Percentiles rank a stretch among this genome's conserved stretches.
Evolutionary conservation across 2,329 filamentous ascomycete species (phyloP).

Genomic region (Arthrobotrys conoides): DNA sequence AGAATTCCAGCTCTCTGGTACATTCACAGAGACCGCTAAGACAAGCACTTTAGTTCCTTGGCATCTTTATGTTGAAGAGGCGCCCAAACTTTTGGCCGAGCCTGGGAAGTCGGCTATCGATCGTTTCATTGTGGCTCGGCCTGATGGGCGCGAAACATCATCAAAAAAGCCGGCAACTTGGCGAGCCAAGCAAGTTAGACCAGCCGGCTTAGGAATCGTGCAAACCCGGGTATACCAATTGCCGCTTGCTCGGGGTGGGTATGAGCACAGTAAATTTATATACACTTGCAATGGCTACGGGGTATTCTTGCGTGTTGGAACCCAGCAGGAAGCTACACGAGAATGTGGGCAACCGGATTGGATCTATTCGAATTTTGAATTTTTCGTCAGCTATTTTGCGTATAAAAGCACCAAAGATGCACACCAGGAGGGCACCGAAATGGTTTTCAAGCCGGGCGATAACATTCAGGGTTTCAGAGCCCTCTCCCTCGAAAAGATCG

Average conservation of each 20-base stretch:
- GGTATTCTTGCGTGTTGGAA: constrained; percentile 24
- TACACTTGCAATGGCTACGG: constrained; percentile 12
- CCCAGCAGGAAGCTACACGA: constrained; percentile 9
- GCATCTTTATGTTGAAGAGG: constrained; percentile 29
- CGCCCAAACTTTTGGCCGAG: neutral
- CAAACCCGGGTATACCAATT: constrained; percentile 22
- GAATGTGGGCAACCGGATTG: constrained; percentile 20
- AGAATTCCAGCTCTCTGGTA: constrained; percentile 26
- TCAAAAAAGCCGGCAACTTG: neutral
- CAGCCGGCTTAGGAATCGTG: neutral
- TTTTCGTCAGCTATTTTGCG: constrained; percentile 22
- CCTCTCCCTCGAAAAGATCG: neutral
- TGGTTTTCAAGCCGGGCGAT: constrained; percentile 23
- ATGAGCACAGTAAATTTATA: constrained; percentile 19
- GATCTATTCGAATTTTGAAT: constrained; percentile 33
- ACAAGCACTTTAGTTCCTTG: constrained; percentile 27
- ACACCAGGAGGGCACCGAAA: constrained; percentile 23
- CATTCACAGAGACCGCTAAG: constrained; percentile 29
- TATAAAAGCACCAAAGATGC: constrained; percentile 4
- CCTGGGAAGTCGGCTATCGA: constrained; percentile 4
- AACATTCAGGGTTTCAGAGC: constrained; percentile 2
- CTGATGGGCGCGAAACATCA: constrained; percentile 14
- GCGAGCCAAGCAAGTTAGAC: constrained; percentile 16
- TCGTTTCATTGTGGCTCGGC: constrained; percentile 22
- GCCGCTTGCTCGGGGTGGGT: constrained; percentile 7